These are phyloP conservation scores for Prunus davidiana DNA, from an alignment of 306 rosid species.

Conservation along the genomic window DNA sequence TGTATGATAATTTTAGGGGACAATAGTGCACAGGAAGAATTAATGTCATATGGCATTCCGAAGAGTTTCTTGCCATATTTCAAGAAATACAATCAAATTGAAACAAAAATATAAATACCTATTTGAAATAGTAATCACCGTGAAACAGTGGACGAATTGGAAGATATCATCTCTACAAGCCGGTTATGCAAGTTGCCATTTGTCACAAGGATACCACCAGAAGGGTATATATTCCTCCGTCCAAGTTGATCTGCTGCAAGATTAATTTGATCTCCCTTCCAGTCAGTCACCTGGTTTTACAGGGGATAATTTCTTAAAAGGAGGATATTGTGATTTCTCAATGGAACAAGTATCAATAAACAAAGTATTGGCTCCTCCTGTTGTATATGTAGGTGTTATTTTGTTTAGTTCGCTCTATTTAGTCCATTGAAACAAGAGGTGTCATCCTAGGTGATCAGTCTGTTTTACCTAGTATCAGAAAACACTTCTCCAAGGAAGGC, in stretches of 20 bases:
- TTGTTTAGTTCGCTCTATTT: no score
- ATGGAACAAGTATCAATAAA: not conserved
- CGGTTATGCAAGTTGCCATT: constrained; percentile 55
- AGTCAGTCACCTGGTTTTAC: constrained; percentile 65
- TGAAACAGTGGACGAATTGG: constrained; percentile 27
- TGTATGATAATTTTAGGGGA: no score
- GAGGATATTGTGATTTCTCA: not conserved
- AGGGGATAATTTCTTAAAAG: constrained; percentile 8
- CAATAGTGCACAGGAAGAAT: not conserved
- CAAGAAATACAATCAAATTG: not conserved
- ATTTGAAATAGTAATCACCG: not conserved
- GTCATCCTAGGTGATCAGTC: no score
- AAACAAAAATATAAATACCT: not conserved
- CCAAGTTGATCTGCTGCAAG: constrained; percentile 65
- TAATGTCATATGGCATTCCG: not conserved
- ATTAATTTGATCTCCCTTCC: constrained; percentile 70
- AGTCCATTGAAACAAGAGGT: no score
- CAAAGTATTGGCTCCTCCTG: no score
- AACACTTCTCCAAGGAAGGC: not conserved
- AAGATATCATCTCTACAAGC: constrained; percentile 53
- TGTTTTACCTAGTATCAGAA: no score
- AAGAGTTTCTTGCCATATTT: not conserved
- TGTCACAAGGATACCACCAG: constrained; percentile 67
- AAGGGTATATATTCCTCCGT: constrained; percentile 63
- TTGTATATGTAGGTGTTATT: not conserved